Evolutionary conservation across 345 rosid genomes (phyloP).

Genomic region (Abelmoschus esculentus): DNA sequence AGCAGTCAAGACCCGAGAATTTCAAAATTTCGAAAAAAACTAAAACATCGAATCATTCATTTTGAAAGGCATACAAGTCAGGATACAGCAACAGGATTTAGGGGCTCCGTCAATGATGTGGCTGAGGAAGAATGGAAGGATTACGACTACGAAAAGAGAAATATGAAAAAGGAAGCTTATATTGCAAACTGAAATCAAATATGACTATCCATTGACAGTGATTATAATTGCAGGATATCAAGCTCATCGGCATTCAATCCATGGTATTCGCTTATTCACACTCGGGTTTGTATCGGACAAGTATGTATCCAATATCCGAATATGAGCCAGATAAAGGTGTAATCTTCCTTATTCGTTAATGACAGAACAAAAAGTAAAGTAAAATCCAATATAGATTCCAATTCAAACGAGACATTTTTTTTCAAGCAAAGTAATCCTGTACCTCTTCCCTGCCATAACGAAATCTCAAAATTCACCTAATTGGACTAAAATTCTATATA

Average conservation of each 20-base stretch:
- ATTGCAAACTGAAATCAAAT: no score
- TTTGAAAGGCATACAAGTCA: neutral
- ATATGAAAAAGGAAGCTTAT: no score
- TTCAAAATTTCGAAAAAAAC: neutral
- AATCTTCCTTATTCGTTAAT: neutral
- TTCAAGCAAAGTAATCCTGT: neutral
- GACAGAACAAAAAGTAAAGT: neutral
- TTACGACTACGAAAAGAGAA: no score
- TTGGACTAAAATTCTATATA: neutral
- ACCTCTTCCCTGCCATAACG: neutral
- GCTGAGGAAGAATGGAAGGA: no score
- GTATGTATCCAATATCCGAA: neutral
- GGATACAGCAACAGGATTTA: neutral
- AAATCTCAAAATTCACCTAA: neutral
- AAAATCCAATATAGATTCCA: neutral
- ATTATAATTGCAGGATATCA: neutral
- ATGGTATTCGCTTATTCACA: neutral
- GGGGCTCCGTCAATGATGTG: neutral
- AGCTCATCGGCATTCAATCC: neutral
- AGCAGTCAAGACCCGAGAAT: neutral
- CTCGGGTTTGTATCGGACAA: neutral
- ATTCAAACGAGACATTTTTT: neutral
- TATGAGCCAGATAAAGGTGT: neutral
- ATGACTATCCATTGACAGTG: slow-evolving; percentile 17
- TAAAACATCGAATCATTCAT: neutral